These are phyloP conservation scores for Ogataea ganodermae DNA, from an alignment of 805 yeast species.

Conservation along the genomic window DNA sequence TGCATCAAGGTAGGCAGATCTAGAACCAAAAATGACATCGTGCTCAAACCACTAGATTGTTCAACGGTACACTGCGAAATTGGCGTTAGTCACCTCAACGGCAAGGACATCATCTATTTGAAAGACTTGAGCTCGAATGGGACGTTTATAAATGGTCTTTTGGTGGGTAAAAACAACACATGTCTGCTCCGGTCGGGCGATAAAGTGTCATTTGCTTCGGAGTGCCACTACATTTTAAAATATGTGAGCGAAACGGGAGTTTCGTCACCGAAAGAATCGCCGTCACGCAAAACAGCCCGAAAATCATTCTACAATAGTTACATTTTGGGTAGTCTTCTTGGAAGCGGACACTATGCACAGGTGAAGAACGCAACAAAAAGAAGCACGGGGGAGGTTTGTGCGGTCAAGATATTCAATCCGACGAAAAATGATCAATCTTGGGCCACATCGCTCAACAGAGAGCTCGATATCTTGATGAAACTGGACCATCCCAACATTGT, in stretches of 20 bases:
- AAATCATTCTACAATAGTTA: slow-evolving; percentile 58
- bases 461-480: slow-evolving; percentile 62
- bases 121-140: slow-evolving; percentile 68
- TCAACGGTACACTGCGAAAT: slow-evolving; percentile 67
- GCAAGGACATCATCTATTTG: slow-evolving; percentile 44
- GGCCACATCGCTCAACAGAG: slow-evolving; percentile 53
- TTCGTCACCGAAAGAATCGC: slow-evolving; percentile 10
- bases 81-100: slow-evolving; percentile 41
- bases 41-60: slow-evolving; percentile 49
- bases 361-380: slow-evolving; percentile 69
- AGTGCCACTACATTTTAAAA: slow-evolving; percentile 33
- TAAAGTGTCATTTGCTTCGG: slow-evolving; percentile 51
- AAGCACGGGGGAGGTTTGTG: slow-evolving; percentile 59
- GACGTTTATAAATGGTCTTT: slow-evolving; percentile 60
- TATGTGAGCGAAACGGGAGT: slow-evolving; percentile 13
- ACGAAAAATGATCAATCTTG: slow-evolving; percentile 32
- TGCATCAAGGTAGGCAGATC: slow-evolving; percentile 32
- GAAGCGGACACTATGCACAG: slow-evolving; percentile 81
- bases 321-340: slow-evolving; percentile 59
- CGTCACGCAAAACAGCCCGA: slow-evolving; percentile 16
- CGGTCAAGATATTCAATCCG: slow-evolving; percentile 68
- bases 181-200: slow-evolving; percentile 64
- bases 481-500: slow-evolving; percentile 74
- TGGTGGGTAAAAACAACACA: slow-evolving; percentile 50
- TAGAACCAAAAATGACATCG: slow-evolving; percentile 50